phyloP scores from a whole-genome alignment of 2,329 filamentous ascomycete species.

The Emergomyces orientalis region DNA sequence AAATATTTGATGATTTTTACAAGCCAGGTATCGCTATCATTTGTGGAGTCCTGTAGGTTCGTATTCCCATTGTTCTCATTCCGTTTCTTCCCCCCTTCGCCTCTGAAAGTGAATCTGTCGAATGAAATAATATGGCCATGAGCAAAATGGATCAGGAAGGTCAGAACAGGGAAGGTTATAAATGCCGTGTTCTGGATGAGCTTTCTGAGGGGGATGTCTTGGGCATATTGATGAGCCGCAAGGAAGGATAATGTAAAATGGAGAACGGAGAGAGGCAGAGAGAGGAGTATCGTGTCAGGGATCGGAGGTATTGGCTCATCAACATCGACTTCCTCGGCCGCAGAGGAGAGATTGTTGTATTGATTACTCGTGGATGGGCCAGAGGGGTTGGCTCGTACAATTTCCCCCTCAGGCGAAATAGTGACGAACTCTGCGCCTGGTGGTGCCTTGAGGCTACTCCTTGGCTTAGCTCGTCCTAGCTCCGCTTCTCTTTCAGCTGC shows the following conservation, averaged over 20 bases:
- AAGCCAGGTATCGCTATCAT: constrained; percentile 10
- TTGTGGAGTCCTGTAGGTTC: constrained; percentile 3
- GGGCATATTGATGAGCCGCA: constrained; percentile 40
- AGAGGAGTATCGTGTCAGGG: constrained; percentile 37
- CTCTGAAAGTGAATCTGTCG: constrained; percentile 1
- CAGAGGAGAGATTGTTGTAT: constrained; percentile 4
- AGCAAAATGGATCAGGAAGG: constrained; percentile 36
- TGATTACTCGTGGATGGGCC: constrained; percentile 9
- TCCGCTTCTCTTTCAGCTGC: constrained; percentile 36
- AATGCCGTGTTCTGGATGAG: constrained; percentile 30
- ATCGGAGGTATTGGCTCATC: constrained; percentile 28
- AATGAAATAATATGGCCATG: constrained; percentile 37
- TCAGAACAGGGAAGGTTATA: constrained; percentile 35
- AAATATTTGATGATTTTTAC: constrained; percentile 23
- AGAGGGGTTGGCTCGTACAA: constrained; percentile 18
- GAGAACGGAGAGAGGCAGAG: constrained; percentile 34
- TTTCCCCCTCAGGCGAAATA: constrained; percentile 17
- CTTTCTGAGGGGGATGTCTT: constrained; percentile 26
- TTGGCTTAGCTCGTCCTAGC: constrained; percentile 14
- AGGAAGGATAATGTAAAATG: constrained; percentile 40
- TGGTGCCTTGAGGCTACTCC: not conserved
- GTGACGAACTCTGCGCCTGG: constrained; percentile 26
- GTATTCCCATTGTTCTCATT: constrained; percentile 7
- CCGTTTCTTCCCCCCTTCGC: not conserved
- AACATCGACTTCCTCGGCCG: constrained; percentile 11